A percentile compares a stretch with the other conserved stretches of the same genome.
Evolutionary conservation across 2,329 filamentous ascomycete species (phyloP).

Genomic region (Chrysoporthe austroafricana): DNA sequence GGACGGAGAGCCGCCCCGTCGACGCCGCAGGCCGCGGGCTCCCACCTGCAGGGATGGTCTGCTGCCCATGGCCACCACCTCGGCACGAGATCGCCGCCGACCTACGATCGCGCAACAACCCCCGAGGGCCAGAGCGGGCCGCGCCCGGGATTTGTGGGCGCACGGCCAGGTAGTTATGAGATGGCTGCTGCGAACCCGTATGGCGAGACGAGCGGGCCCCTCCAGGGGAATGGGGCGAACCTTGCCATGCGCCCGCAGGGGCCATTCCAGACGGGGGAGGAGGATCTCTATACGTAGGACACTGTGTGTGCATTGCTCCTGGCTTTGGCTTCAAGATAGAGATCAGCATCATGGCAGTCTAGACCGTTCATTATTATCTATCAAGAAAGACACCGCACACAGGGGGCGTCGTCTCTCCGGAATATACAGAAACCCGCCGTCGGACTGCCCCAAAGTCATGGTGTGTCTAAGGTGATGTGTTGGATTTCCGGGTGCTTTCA

Average conservation of each 20-base stretch:
- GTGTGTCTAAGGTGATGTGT: too few relatives aligned
- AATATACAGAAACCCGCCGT: too few relatives aligned
- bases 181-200: neutral
- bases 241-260: neutral
- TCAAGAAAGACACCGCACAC: too few relatives aligned
- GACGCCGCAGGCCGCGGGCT: neutral
- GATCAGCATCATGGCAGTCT: too few relatives aligned
- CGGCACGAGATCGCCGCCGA: neutral
- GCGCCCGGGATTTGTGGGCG: neutral
- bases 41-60: neutral
- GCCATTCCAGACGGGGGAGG: neutral
- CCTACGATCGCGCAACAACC: neutral
- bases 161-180: neutral
- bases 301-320: too few relatives aligned
- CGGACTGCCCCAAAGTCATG: too few relatives aligned
- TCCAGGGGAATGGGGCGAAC: neutral
- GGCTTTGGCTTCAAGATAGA: too few relatives aligned
- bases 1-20: too few relatives aligned
- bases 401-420: too few relatives aligned
- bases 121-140: neutral
- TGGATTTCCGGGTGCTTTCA: too few relatives aligned
- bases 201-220: neutral
- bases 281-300: neutral
- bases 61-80: neutral
- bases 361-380: too few relatives aligned